Conservation (phyloP, 495 filamentous ascomycete species). For the Achaetomiella virescens region DNA sequence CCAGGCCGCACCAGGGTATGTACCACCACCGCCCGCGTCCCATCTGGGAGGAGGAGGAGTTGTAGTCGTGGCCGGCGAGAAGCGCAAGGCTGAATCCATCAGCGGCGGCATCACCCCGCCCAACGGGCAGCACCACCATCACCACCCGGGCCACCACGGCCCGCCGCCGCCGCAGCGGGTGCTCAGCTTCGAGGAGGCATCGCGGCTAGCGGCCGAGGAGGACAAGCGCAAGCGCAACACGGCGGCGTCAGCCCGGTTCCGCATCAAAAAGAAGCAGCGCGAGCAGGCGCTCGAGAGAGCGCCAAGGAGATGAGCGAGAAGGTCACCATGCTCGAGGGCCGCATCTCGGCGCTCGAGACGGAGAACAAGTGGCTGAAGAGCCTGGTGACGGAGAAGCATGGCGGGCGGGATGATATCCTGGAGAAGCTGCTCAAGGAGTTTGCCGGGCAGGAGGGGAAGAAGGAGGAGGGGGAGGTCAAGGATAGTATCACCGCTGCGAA, state of each 20-base stretch:
- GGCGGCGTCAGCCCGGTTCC: conserved; percentile 88
- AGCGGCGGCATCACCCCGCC: conserved; percentile 22
- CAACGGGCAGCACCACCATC: neutral
- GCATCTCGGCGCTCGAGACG: conserved; percentile 80
- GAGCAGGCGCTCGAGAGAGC: conserved; percentile 84
- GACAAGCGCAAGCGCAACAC: conserved; percentile 97
- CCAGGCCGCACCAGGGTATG: conserved; percentile 39
- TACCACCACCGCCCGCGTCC: conserved; percentile 23
- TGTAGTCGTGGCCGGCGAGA: conserved; percentile 35
- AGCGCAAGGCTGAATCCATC: conserved; percentile 46
- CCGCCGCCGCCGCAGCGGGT: conserved; percentile 15
- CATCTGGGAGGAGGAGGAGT: neutral
- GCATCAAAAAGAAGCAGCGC: conserved; percentile 98
- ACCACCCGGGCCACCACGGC: neutral
- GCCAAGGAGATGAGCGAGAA: conserved; percentile 89
- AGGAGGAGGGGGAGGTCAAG: conserved; percentile 5
- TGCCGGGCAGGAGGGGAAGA: neutral
- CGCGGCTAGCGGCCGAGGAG: conserved; percentile 82
- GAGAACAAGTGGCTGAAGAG: conserved; percentile 97
- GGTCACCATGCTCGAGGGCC: conserved; percentile 68
- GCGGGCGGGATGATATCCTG: conserved; percentile 45
- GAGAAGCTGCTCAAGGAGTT: conserved; percentile 40
- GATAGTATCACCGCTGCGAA: conserved; percentile 8
- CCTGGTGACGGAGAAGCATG: conserved; percentile 88
- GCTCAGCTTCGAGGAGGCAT: conserved; percentile 57